These are phyloP conservation scores for Pleurotus cornucopiae DNA, from an alignment of 768 basidiomycete species.

Conservation along the genomic window DNA sequence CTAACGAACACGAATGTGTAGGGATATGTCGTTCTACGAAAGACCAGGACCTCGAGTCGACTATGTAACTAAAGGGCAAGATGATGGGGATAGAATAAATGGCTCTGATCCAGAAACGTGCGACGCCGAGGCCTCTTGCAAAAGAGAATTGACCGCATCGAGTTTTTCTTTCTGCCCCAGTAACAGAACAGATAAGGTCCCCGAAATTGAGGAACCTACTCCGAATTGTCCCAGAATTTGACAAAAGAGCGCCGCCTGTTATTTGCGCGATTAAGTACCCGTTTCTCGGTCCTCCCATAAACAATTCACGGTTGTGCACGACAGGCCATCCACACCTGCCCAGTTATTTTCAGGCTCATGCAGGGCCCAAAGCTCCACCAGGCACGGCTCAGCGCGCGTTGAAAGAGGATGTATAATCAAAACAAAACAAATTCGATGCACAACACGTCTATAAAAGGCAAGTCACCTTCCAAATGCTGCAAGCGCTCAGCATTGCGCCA, in stretches of 20 bases:
- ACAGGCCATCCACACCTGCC: constrained; percentile 13
- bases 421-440: background rate
- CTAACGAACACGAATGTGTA: constrained; percentile 18
- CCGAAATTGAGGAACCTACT: constrained; percentile 58
- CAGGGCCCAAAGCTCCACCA: constrained; percentile 87
- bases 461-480: background rate
- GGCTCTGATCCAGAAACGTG: too few species aligned
- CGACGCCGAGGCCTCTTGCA: too few species aligned
- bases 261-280: too few species aligned
- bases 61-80: too few species aligned
- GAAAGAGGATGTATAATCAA: constrained; percentile 25
- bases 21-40: too few species aligned
- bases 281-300: too few species aligned
- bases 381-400: constrained; percentile 83
- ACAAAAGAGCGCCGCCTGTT: constrained; percentile 17
- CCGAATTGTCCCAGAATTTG: constrained; percentile 74
- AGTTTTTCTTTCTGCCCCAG: background rate
- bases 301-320: too few species aligned
- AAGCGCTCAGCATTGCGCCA: constrained; percentile 6
- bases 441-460: background rate
- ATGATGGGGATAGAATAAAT: too few species aligned
- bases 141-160: background rate
- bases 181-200: constrained; percentile 33
- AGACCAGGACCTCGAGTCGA: background rate
- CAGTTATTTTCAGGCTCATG: constrained; percentile 47